Evolutionary conservation across 164 flowering plant genomes (phyloP), one percentile per base, ranked within the genome.

Genomic region (Berberis vulgaris): DNA sequence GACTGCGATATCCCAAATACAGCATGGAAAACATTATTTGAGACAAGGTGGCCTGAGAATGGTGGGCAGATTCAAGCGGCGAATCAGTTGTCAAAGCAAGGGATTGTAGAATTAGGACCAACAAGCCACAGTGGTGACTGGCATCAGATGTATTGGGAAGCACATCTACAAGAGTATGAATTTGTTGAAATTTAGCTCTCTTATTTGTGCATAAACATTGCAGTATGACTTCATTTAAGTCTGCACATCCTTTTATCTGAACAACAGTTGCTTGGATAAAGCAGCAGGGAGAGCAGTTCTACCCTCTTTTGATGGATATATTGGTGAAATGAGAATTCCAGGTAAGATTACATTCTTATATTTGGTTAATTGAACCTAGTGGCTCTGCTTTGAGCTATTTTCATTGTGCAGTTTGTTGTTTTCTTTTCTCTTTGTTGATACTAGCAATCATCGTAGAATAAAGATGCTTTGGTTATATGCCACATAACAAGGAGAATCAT

Each of bases 61-160:
- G 73, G 60, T 9, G 56, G 65, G 63, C 65, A 54, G 60, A 65
- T 60, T 9, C 57, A 69, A 58, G 65, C 75, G 41, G 67, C 4
- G 44, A 55, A 66, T 56, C 58, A 61, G 54, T 54, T 67, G 56
- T 56, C 66, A 58, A 60, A 59, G 58, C 59, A 65, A 58, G 50
- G 54, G 42, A 58, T 64, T 45, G 49, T 12, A 60, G 64, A 54
- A 26, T 47, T 26, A 74, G 71, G 71, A 47, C 9, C 41, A 6
- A 57, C 65, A 39, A 44, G 43, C 6, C 26, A 49, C 50, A 57
- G n/a, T 47, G 57, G 56, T 67, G 80, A 87, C 54, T 91, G 96
- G 97, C 86, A 74, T 69, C 87, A 85, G 59, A 72, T 73, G 63
- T 91, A 91, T 49, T 91, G 96, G 97, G 93, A 88, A 72, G 65